These are phyloP conservation scores for Cytospora chrysosperma DNA, from an alignment of 2,329 filamentous ascomycete species.

Conservation along the genomic window DNA sequence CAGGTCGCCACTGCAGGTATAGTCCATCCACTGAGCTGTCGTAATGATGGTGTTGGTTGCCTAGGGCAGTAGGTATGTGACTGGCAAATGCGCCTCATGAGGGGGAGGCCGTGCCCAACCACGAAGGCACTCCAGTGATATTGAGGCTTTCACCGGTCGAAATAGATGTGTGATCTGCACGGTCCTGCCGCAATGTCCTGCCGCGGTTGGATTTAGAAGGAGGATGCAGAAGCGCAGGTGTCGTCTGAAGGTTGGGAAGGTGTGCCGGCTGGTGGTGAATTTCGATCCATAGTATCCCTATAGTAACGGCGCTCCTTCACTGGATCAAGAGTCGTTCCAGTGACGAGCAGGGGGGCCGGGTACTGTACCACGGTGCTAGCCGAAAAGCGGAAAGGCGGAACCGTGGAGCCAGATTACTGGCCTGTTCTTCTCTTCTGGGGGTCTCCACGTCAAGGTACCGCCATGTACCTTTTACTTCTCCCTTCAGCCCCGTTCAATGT, in stretches of 20 bases:
- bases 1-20: neutral
- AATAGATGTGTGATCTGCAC: slow-evolving; percentile 10
- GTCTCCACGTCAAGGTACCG: neutral
- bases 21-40: neutral
- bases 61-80: neutral
- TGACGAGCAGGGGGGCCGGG: neutral
- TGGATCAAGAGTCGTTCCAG: neutral
- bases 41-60: neutral
- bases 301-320: neutral
- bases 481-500: neutral
- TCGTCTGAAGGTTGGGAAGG: neutral
- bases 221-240: neutral
- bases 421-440: neutral
- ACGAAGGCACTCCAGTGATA: neutral
- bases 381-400: neutral
- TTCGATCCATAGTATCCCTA: neutral
- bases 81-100: neutral
- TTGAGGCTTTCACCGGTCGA: slow-evolving; percentile 6
- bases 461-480: neutral
- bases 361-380: neutral
- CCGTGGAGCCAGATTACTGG: neutral
- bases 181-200: slow-evolving; percentile 2
- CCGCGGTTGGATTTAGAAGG: neutral
- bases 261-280: neutral
- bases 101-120: neutral